Base-by-base conservation (phyloP, 177 flowering plant species). In the Vitis hybrid region DNA sequence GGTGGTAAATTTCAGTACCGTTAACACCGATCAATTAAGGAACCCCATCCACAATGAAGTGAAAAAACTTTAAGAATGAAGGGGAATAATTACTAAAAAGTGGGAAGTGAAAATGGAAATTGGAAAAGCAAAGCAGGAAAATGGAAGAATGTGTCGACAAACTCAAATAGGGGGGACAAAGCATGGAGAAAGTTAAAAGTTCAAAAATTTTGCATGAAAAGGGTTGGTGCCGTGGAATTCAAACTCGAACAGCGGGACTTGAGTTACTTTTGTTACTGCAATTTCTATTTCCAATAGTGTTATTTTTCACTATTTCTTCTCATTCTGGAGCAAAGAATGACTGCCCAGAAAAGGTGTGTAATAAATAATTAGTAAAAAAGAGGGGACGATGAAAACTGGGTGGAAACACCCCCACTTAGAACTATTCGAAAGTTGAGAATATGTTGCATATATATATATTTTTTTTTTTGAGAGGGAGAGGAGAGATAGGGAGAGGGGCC, bases 401-500 rank as follows among this genome's bases (percentile, higher is more conserved):
- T 8, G 61, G 58, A 55, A 14, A 17, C 58, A 14, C 15, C 8
- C 17, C 58, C 15, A 55, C 58, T 55, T n/a, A 17, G 6, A 55
- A 55, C 7, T 55, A 13, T 5, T 55, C 7, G 6, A 14, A 17
- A 14, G 58, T 17, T 22, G 11, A 18, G 3, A 22, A 58, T 22
- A 60, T 60, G 28, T 28, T 28, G 50, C 15, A 62, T 17, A 18
- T 13, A 62, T 13, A 38, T 3, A 7, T 9, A n/a, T n/a, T n/a
- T n/a, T n/a, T 28, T 51, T 52, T 28, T n/a, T 13, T 17, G 50
- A 64, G 59, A n/a, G 51, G 50, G 24, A 12, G 20, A 31, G 11
- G 64, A 50, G 20, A 49, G 66, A 38, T 62, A 54, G 54, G 66
- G 57, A 18, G 71, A 64, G 83, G 83, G 84, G 12, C 80, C 83